Conservation (phyloP, 805 yeast species). For the Kregervanrija fluxuum region DNA sequence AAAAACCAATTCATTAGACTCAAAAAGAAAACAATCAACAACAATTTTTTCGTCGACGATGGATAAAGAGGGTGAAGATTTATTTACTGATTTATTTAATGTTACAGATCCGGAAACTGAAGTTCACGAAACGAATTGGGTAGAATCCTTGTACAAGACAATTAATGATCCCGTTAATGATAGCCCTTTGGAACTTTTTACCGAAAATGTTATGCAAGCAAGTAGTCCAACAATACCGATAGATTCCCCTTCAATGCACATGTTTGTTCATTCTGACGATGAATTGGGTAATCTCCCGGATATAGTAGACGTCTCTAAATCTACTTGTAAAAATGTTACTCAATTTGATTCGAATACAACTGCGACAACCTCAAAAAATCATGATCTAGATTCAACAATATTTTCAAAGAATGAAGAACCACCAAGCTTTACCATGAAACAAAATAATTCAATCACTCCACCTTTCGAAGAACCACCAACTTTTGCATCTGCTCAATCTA, state of each 20-base stretch:
- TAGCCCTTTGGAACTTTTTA: no score
- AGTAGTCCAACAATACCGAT: slow-evolving; percentile 13
- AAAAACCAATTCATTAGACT: no score
- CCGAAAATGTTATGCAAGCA: not conserved
- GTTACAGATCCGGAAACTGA: not conserved
- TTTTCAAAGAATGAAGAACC: no score
- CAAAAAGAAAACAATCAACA: no score
- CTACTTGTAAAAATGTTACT: not conserved
- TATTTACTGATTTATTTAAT: slow-evolving; percentile 8
- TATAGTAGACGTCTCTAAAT: no score
- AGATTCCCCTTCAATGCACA: slow-evolving; percentile 16
- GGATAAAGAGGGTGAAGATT: slow-evolving; percentile 4
- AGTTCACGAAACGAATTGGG: slow-evolving; percentile 3
- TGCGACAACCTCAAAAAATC: no score
- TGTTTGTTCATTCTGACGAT: slow-evolving; percentile 5
- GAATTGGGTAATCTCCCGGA: not conserved
- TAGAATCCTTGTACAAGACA: slow-evolving; percentile 5
- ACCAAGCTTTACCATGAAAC: no score
- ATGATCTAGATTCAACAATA: no score
- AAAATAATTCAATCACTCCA: slow-evolving; percentile 1
- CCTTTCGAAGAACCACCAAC: slow-evolving; percentile 8
- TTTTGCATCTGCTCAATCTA: slow-evolving; percentile 1
- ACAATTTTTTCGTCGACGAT: no score
- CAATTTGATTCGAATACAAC: not conserved
- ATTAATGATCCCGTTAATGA: not conserved